Percentiles rank a stretch among this genome's conserved stretches.
phyloP scores from a whole-genome alignment of 2,329 filamentous ascomycete species.

The Stachybotrys chartarum region DNA sequence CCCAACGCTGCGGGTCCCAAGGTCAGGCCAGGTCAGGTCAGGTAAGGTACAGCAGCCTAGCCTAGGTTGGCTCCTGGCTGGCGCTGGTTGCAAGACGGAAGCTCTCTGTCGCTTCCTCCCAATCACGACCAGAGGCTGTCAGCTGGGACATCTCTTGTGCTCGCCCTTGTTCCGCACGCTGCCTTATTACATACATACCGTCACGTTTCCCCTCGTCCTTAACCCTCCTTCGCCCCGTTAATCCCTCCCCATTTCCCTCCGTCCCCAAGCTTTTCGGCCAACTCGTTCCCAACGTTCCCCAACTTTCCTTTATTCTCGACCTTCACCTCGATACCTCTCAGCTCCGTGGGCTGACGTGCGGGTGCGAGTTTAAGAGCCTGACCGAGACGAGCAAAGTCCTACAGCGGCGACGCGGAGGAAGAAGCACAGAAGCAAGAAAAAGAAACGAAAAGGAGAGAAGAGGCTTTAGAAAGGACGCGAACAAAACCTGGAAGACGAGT shows the following conservation, averaged over 20 bases:
- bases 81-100: too few relatives aligned
- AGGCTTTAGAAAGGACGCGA: background rate
- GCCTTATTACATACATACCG: conserved; percentile 1
- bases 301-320: background rate
- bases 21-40: background rate
- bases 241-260: background rate
- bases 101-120: background rate
- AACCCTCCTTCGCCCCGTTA: conserved; percentile 1
- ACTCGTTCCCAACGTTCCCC: background rate
- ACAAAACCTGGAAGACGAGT: background rate
- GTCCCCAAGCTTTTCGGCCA: background rate
- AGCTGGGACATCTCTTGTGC: background rate
- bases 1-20: conserved; percentile 30
- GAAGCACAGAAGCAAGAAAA: background rate
- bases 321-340: background rate
- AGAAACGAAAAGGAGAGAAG: background rate
- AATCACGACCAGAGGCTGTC: too few relatives aligned
- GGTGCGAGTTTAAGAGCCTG: too few relatives aligned
- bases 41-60: background rate
- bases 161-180: background rate
- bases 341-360: too few relatives aligned
- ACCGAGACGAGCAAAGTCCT: too few relatives aligned
- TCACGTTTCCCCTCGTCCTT: conserved; percentile 1
- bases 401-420: background rate
- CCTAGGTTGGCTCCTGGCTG: background rate